These are phyloP conservation scores for Ramularia endophylla DNA, from an alignment of 2,329 filamentous ascomycete species.

Conservation along the genomic window DNA sequence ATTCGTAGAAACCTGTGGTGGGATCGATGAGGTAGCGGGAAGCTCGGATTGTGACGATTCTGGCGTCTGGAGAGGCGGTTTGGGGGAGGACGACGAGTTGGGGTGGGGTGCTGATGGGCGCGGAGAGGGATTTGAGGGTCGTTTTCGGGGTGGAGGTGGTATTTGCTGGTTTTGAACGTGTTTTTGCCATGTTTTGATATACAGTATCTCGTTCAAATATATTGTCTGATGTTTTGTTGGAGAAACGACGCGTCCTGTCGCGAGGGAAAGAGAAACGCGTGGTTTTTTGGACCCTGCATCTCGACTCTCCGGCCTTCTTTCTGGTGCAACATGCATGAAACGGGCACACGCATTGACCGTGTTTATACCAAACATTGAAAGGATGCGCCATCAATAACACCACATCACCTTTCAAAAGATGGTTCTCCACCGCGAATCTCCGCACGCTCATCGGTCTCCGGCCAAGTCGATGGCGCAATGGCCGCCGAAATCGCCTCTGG, in stretches of 20 bases:
- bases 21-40: constrained; percentile 55
- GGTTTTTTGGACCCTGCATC: too few species aligned
- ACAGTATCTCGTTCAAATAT: too few species aligned
- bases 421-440: constrained; percentile 45
- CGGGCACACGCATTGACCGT: too few species aligned
- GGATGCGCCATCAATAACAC: too few species aligned
- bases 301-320: too few species aligned
- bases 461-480: constrained; percentile 44
- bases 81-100: constrained; percentile 55
- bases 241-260: too few species aligned
- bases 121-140: constrained; percentile 26
- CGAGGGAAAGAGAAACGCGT: too few species aligned
- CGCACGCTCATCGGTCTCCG: constrained; percentile 39
- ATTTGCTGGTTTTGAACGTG: constrained; percentile 22
- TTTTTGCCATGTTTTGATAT: constrained; percentile 17
- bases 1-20: constrained; percentile 53
- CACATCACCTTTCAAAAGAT: too few species aligned
- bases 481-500: constrained; percentile 58
- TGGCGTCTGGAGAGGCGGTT: constrained; percentile 45
- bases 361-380: too few species aligned
- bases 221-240: too few species aligned
- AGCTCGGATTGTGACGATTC: constrained; percentile 51
- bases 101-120: constrained; percentile 38
- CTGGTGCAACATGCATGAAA: too few species aligned
- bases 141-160: constrained; percentile 8